Conservation (phyloP, 2,329 filamentous ascomycete genomes). For the Rutstroemia sp. region DNA sequence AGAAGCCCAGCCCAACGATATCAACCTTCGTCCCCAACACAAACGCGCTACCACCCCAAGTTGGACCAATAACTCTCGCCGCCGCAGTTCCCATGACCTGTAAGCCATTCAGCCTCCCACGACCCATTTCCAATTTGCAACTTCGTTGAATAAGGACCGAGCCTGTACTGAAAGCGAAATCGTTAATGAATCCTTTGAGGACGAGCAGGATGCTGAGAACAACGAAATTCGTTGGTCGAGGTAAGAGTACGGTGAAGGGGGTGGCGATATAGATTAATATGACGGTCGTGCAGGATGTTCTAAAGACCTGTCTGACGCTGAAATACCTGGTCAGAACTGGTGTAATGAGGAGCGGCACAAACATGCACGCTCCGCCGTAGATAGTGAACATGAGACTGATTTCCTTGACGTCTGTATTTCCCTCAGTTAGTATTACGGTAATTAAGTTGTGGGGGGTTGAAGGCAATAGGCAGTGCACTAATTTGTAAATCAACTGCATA, state of each 20-base stretch:
- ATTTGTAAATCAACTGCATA: no score
- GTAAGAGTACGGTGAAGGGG: conserved; percentile 1
- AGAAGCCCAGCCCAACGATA: neutral
- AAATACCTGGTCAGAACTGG: neutral
- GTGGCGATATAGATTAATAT: neutral
- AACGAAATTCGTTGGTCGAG: neutral
- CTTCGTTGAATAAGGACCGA: neutral
- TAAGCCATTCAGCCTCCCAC: neutral
- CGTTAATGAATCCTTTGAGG: neutral
- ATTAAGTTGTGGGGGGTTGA: neutral
- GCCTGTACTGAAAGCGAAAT: neutral
- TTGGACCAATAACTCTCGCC: neutral
- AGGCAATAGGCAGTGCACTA: no score
- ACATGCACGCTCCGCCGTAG: neutral
- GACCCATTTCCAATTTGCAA: neutral
- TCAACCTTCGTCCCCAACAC: neutral
- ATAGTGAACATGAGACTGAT: conserved; percentile 6
- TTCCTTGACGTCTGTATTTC: neutral
- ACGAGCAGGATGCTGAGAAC: neutral
- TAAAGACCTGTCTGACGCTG: neutral
- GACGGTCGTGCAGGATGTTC: neutral
- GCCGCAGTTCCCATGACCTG: neutral
- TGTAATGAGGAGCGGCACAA: neutral
- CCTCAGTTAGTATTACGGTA: neutral
- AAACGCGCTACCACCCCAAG: neutral